These are phyloP conservation scores for Phaeolepiota aurea DNA, from an alignment of 768 basidiomycete genomes.

Conservation along the genomic window DNA sequence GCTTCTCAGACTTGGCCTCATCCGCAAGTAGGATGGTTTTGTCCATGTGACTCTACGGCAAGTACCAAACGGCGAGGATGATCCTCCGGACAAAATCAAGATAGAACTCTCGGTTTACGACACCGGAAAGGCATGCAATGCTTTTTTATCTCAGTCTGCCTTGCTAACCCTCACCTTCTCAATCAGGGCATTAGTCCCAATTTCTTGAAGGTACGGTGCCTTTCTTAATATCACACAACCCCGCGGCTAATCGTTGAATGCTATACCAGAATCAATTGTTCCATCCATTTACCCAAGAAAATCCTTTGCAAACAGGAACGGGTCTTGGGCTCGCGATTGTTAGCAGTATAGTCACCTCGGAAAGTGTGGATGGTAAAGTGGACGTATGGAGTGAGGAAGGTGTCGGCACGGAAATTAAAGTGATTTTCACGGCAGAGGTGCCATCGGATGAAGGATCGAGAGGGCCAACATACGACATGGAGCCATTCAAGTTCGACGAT, in stretches of 20 bases:
- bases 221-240: neutral
- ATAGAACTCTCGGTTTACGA: constrained; percentile 82
- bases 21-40: constrained; percentile 57
- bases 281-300: constrained; percentile 96
- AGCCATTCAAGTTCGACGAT: constrained; percentile 36
- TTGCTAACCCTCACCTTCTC: constrained; percentile 3
- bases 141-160: neutral
- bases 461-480: constrained; percentile 26
- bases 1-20: neutral
- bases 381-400: constrained; percentile 92
- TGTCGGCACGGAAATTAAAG: constrained; percentile 85
- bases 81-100: constrained; percentile 52
- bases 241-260: constrained; percentile 2
- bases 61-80: constrained; percentile 46
- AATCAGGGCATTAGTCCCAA: constrained; percentile 81
- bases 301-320: constrained; percentile 87
- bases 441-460: constrained; percentile 26
- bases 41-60: constrained; percentile 81
- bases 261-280: constrained; percentile 96
- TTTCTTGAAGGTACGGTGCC: constrained; percentile 64
- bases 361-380: constrained; percentile 82
- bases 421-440: constrained; percentile 70
- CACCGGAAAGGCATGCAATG: constrained; percentile 66
- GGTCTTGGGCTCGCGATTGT: constrained; percentile 94
- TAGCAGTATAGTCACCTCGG: constrained; percentile 82